These are phyloP conservation scores for Mycena venus DNA, from an alignment of 768 basidiomycete species.

Conservation along the genomic window DNA sequence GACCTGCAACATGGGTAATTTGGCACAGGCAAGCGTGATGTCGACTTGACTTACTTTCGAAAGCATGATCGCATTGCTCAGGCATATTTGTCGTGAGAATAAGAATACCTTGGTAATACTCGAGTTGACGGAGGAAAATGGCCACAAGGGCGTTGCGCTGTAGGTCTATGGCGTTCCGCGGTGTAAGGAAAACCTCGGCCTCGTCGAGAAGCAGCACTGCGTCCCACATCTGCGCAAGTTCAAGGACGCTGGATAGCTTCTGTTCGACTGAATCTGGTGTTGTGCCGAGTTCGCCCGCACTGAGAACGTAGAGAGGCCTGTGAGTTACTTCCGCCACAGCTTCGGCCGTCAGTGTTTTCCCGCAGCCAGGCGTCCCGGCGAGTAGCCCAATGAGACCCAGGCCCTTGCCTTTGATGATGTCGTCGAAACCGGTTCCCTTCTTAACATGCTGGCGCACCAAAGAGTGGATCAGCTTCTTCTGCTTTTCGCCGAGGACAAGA, in stretches of 20 bases:
- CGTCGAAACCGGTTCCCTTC: no score
- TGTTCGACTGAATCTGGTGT: conserved; percentile 39
- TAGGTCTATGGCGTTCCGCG: conserved; percentile 38
- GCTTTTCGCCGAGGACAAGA: conserved; percentile 47
- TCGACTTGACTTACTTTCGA: conserved; percentile 42
- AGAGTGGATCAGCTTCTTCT: conserved; percentile 47
- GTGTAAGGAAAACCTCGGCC: conserved; percentile 50
- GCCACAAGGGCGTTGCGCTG: conserved; percentile 50
- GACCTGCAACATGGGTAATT: conserved; percentile 33
- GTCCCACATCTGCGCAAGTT: conserved; percentile 48
- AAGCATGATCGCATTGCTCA: conserved; percentile 45
- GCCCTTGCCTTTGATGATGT: conserved; percentile 54
- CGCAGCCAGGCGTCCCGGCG: conserved; percentile 50
- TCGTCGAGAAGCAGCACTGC: conserved; percentile 54
- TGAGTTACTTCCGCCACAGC: conserved; percentile 47
- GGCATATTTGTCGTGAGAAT: conserved; percentile 51
- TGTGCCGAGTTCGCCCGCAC: conserved; percentile 50
- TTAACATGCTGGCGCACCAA: conserved; percentile 36
- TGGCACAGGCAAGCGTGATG: neutral
- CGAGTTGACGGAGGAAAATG: conserved; percentile 52
- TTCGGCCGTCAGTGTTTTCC: conserved; percentile 53
- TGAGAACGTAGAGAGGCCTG: conserved; percentile 46
- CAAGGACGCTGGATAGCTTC: conserved; percentile 36
- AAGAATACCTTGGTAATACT: conserved; percentile 54
- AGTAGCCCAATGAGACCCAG: conserved; percentile 51